Percentiles rank a stretch among this genome's conserved stretches.
Conservation (phyloP, 1,139 yeast genomes). For the Lipomyces yarrowii region DNA sequence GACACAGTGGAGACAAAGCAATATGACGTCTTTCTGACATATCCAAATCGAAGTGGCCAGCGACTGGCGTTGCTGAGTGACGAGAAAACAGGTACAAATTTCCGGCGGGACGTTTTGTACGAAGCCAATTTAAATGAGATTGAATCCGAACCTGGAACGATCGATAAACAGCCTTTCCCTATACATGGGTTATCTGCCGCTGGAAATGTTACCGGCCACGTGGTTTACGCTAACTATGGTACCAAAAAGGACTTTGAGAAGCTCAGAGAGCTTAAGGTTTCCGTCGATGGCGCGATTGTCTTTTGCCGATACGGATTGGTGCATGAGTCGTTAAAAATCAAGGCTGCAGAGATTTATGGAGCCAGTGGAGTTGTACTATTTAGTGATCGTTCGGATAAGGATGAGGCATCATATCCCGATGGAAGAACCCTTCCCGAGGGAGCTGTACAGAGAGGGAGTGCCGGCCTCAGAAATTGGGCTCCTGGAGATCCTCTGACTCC, state of each 20-base stretch:
- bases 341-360: slow-evolving; percentile 54
- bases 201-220: slow-evolving; percentile 57
- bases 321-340: slow-evolving; percentile 55
- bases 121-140: slow-evolving; percentile 42
- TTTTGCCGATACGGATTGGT: slow-evolving; percentile 64
- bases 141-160: slow-evolving; percentile 44
- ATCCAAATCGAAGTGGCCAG: slow-evolving; percentile 47
- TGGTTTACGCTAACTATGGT: slow-evolving; percentile 70
- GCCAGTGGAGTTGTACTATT: slow-evolving; percentile 61
- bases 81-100: slow-evolving; percentile 24
- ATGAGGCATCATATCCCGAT: slow-evolving; percentile 33
- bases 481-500: slow-evolving; percentile 84
- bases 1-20: slow-evolving; percentile 51
- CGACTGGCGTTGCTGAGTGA: slow-evolving; percentile 10
- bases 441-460: slow-evolving; percentile 63
- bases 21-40: slow-evolving; percentile 61
- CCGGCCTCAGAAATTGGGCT: slow-evolving; percentile 63
- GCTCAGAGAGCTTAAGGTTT: slow-evolving; percentile 47
- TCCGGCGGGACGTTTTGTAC: slow-evolving; percentile 22
- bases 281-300: slow-evolving; percentile 52
- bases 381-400: slow-evolving; percentile 43
- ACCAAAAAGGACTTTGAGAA: slow-evolving; percentile 56
- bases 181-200: slow-evolving; percentile 71
- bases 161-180: slow-evolving; percentile 24
- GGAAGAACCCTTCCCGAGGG: slow-evolving; percentile 46